Conservation (phyloP, 352 stramenopile species). For the Globisporangium splendens region DNA sequence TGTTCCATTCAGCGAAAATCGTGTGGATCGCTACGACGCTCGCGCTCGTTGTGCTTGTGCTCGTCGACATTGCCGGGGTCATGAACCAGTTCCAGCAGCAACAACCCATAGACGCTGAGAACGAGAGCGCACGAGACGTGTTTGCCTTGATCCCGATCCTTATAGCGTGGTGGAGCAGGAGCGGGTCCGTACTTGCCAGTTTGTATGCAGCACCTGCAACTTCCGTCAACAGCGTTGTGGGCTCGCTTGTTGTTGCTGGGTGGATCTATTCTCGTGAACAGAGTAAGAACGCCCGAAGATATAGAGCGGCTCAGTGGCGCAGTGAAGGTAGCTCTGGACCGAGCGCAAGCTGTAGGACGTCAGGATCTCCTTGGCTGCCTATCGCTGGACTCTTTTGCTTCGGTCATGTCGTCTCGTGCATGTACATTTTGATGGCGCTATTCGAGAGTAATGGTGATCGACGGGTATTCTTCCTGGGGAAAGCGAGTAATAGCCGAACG, state of each 20-base stretch:
- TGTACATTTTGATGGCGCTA: conserved; percentile 70
- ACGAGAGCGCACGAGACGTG: conserved; percentile 13
- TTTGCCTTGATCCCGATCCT: conserved; percentile 27
- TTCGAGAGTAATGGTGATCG: conserved; percentile 66
- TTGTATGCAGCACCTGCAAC: conserved; percentile 17
- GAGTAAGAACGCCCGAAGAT: not conserved
- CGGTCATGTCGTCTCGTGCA: conserved; percentile 55
- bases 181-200: not conserved
- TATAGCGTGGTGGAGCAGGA: not conserved
- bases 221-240: conserved; percentile 45
- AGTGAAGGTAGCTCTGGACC: not conserved
- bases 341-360: not conserved
- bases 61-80: conserved; percentile 57
- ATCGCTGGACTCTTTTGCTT: conserved; percentile 34
- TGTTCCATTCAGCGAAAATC: conserved; percentile 19
- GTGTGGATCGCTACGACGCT: conserved; percentile 46
- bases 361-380: conserved; percentile 7
- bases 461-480: conserved; percentile 66
- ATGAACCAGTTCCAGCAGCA: conserved; percentile 19
- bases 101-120: not conserved
- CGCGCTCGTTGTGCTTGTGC: conserved; percentile 41
- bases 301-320: not conserved
- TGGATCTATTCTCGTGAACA: conserved; percentile 62
- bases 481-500: conserved; percentile 13
- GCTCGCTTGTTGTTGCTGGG: conserved; percentile 31